A percentile compares a stretch with the other conserved stretches of the same genome.
These are phyloP conservation scores for Clausena lansium DNA, from an alignment of 345 rosid species.

Conservation along the genomic window DNA sequence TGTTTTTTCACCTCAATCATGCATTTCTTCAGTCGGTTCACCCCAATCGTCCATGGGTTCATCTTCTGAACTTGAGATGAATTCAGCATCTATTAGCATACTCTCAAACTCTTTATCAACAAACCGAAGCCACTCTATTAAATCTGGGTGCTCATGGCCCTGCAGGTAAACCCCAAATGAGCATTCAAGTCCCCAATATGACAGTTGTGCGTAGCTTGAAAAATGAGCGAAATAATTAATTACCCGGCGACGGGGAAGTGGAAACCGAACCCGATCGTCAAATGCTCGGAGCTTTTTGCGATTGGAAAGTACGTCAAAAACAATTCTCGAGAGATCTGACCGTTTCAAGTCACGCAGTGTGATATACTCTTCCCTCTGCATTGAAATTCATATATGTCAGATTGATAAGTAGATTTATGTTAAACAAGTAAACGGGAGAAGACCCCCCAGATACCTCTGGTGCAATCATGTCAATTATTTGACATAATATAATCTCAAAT, in stretches of 20 bases:
- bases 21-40: not conserved
- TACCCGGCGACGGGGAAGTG: constrained; percentile 79
- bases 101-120: no score
- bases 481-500: constrained; percentile 81
- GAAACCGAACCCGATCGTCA: constrained; percentile 86
- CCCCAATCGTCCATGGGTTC: not conserved
- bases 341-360: constrained; percentile 62
- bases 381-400: not conserved
- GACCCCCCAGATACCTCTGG: constrained; percentile 54
- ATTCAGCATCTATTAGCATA: no score
- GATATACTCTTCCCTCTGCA: constrained; percentile 68
- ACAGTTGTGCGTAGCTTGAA: constrained; percentile 12
- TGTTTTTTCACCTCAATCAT: not conserved
- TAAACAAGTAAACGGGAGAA: not conserved
- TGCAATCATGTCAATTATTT: constrained; percentile 85
- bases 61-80: not conserved
- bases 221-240: not conserved
- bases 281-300: constrained; percentile 79
- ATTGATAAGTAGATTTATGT: not conserved
- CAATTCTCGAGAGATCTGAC: constrained; percentile 72
- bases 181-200: not conserved
- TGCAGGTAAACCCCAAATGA: no score
- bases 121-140: no score
- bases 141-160: no score
- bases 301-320: constrained; percentile 86